Base-by-base conservation (phyloP, 768 basidiomycete species). In the Boletus subparvulus region DNA sequence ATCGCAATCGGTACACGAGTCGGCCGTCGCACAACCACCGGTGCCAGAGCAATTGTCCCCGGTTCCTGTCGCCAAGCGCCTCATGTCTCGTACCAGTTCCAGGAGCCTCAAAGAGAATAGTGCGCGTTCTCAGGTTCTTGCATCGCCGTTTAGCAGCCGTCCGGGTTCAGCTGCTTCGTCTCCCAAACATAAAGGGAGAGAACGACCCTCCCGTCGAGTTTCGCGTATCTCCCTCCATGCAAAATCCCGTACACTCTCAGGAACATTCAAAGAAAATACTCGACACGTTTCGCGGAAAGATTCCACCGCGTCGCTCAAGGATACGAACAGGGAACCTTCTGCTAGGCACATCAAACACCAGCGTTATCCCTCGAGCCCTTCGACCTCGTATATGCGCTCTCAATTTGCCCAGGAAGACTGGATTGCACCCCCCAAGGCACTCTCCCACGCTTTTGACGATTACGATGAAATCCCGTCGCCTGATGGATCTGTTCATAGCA, bases 141-240 rank as follows among this genome's bases (percentile, higher is more conserved):
- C 73, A 12, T 81, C 79, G 26, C 80, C 81, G 2, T 83, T 80
- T 61, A 71, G 64, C 48, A 80, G 80, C 43, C 74, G 76, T 42
- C 78, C 80, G 17, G 66, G 64, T 36, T 81, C 81, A 50, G 65
- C 72, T 42, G 54, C 67, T 30, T 54, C 74, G 24, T 78, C 78
- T 48, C 75, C 78, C 7, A 70, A 69, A 21, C 53, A 52, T 54
- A 66, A 54, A 63, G 59, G 35, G 35, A 53, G 32, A 17, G 49
- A 41, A 14, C 56, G 51, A 47, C 35, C 55, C 11, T 56, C 55
- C 8, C 68, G 47, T 47, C 56, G 41, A 50, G 50, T 13, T 59
- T 61, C 54, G 50, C 69, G 54, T 30, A 55, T 60, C 13, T 55
- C 66, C 11, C 59, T 66, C 10, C 73, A 72, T 47, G 54, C 54